phyloP scores from a whole-genome alignment of 345 rosid species.

The Reutealis trisperma region DNA sequence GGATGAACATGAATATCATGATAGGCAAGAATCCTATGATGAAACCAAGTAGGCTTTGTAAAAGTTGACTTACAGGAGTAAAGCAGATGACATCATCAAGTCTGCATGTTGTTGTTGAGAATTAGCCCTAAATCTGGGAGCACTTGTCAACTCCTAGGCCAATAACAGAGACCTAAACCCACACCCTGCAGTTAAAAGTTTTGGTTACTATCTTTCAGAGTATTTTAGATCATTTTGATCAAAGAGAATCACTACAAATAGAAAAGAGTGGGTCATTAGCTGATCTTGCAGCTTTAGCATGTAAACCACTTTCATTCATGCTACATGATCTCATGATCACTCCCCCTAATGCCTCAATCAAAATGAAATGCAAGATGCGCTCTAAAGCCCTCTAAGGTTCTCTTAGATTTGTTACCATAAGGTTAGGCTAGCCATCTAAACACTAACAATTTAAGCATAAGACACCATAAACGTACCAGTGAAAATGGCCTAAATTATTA shows the following conservation, averaged over 20 bases:
- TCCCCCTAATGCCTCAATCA: conserved; percentile 3
- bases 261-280: conserved; percentile 7
- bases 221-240: conserved; percentile 32
- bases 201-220: conserved; percentile 30
- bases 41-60: conserved; percentile 45
- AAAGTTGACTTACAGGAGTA: conserved; percentile 50
- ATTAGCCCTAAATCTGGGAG: conserved; percentile 49
- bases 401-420: not conserved
- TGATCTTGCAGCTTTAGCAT: conserved; percentile 4
- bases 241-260: conserved; percentile 26
- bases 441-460: not conserved
- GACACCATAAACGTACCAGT: not conserved
- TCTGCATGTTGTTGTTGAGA: conserved; percentile 47
- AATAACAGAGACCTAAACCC: conserved; percentile 47
- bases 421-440: not conserved
- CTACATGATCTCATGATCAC: not conserved
- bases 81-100: conserved; percentile 52
- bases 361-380: not conserved
- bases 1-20: conserved; percentile 30
- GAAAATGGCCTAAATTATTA: too few relatives aligned
- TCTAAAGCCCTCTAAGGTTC: conserved; percentile 13
- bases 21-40: conserved; percentile 38
- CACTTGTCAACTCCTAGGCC: conserved; percentile 55
- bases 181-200: conserved; percentile 53
- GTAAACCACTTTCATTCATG: conserved; percentile 23